These are phyloP conservation scores for Schrenkiella parvula DNA, from an alignment of 345 rosid genomes.

Conservation along the genomic window DNA sequence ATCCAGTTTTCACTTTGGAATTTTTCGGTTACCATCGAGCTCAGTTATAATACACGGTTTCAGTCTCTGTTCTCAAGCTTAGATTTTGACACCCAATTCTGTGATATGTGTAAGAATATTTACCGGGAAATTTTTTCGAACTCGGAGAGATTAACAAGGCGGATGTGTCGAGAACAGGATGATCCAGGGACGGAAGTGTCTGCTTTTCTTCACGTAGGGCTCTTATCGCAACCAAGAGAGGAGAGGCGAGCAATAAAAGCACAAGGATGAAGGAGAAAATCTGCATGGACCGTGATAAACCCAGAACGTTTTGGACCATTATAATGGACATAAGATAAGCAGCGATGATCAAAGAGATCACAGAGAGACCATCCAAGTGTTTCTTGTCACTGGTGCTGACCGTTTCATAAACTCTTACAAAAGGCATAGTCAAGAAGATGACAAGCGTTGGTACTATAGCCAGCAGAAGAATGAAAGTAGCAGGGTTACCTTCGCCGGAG, in stretches of 20 bases:
- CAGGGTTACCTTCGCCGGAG: constrained; percentile 46
- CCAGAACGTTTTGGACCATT: constrained; percentile 47
- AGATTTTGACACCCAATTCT: no score
- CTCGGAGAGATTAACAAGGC: constrained; percentile 16
- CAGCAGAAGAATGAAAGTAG: constrained; percentile 64
- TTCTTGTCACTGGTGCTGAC: constrained; percentile 51
- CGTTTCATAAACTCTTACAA: constrained; percentile 53
- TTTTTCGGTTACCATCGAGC: no score
- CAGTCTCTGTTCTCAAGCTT: no score
- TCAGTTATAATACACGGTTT: no score
- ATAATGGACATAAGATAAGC: constrained; percentile 66
- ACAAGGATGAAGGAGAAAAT: constrained; percentile 43
- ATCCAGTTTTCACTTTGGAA: no score
- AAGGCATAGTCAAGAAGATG: constrained; percentile 57
- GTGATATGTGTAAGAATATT: not conserved
- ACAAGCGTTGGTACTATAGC: constrained; percentile 61
- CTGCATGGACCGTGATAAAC: constrained; percentile 47
- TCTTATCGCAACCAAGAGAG: constrained; percentile 51
- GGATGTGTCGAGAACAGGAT: constrained; percentile 13
- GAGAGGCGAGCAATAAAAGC: constrained; percentile 52
- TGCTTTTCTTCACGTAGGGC: constrained; percentile 47
- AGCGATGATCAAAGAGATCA: constrained; percentile 51
- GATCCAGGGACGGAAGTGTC: not conserved
- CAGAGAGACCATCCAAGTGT: constrained; percentile 68
- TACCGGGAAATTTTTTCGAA: not conserved